Evolutionary conservation across 78 protist genomes (phyloP), one percentile per base, ranked within the genome.

Genomic region (Dictyostelium firmibasis): DNA sequence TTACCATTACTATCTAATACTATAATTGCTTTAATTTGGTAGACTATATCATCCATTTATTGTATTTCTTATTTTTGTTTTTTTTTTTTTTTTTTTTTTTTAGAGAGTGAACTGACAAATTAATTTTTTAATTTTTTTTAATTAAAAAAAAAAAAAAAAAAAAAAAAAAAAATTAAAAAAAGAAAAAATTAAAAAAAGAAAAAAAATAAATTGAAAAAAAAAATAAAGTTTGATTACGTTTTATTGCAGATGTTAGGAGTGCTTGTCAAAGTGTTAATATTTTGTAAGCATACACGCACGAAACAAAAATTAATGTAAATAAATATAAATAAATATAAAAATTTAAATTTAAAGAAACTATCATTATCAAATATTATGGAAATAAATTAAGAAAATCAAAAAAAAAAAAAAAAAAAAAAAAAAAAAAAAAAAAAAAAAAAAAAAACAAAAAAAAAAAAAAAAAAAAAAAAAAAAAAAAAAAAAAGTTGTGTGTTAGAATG

Each of bases 1-100:
- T 86, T 86, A 33, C 93, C 93, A 77, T 86, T 86, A 23, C n/a
- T 86, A 86, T 86, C 93, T 10, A 86, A 62, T n/a, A 86, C 64
- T 3, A 86, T 60, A 18, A 86, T 35, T 16, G 93, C 84, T 29
- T 77, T 77, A 41, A 86, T 41, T 62, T 86, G 93, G 11, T 77
- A 86, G 11, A 86, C 31, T 33, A 20, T 18, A 0, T 29, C 29
- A 74, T 36, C 47, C 81, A 74, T 74, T 74, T 13, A 35, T 35
- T 67, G 2, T 53, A 16, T 5, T 53, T 53, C 2, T 7, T n/a
- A 62, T 25, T 64, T n/a, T 0, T 64, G 74, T 25, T 1, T 29
- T 11, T 60, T 5, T 60, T 23, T 10, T 60, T 10, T 8, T 60
- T 60, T 60, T 20, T 9, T 10, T 50, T 1, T 50, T 14, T 50